These are phyloP conservation scores for Fusarium armeniacum DNA, from an alignment of 2,329 filamentous ascomycete genomes.

Conservation along the genomic window DNA sequence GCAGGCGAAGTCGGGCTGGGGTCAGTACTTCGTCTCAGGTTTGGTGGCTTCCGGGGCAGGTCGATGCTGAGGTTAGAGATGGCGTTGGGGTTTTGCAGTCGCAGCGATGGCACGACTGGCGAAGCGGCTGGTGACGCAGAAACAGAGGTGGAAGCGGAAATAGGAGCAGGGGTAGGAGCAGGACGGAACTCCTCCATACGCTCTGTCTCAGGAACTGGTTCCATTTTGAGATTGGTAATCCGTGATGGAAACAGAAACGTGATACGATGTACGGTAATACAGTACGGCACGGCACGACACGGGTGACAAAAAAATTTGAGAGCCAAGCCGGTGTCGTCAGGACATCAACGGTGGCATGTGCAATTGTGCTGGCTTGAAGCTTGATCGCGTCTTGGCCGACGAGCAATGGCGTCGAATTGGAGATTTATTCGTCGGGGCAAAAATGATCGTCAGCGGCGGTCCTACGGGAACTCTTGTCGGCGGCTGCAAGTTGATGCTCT, in stretches of 20 bases:
- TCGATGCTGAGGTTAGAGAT: constrained; percentile 60
- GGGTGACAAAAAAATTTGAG: constrained; percentile 37
- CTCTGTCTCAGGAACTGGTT: constrained; percentile 77
- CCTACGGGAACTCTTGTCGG: constrained; percentile 28
- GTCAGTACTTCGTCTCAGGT: constrained; percentile 71
- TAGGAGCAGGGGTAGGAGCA: constrained; percentile 68
- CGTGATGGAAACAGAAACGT: constrained; percentile 27
- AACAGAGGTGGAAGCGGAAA: constrained; percentile 55
- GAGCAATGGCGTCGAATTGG: constrained; percentile 22
- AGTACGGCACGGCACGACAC: constrained; percentile 31
- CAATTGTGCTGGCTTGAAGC: constrained; percentile 43
- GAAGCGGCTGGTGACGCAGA: constrained; percentile 56
- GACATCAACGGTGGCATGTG: constrained; percentile 47
- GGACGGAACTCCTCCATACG: constrained; percentile 75
- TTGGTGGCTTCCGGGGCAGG: constrained; percentile 64
- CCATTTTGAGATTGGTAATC: constrained; percentile 63
- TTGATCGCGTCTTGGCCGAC: constrained; percentile 32
- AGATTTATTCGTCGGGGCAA: constrained; percentile 25
- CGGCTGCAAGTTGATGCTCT: constrained; percentile 15
- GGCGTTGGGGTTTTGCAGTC: constrained; percentile 60
- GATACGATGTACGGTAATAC: constrained; percentile 28
- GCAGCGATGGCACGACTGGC: constrained; percentile 68
- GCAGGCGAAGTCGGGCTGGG: constrained; percentile 66
- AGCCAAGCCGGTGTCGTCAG: constrained; percentile 45
- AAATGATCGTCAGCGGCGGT: constrained; percentile 33